A percentile compares a stretch with the other conserved stretches of the same genome.
Conservation (phyloP, 176 grass and related monocot species). For the Musa schizocarpa region DNA sequence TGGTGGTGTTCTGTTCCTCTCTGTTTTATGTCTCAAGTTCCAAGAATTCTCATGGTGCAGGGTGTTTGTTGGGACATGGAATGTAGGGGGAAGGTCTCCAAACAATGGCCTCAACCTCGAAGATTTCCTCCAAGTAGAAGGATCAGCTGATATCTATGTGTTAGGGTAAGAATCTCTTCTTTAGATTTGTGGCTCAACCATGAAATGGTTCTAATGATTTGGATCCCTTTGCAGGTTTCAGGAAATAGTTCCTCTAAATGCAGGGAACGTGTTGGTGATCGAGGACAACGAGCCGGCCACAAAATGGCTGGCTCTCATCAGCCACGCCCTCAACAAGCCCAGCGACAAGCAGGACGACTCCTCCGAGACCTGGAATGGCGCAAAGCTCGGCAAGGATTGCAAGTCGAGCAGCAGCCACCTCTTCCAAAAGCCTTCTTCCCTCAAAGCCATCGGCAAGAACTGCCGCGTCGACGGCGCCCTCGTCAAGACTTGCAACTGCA, state of each 20-base stretch:
- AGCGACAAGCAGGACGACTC: constrained; percentile 29
- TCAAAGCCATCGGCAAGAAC: constrained; percentile 61
- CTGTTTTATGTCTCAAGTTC: neutral
- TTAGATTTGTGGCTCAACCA: too few relatives aligned
- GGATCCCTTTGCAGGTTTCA: constrained; percentile 55
- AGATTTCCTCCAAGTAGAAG: constrained; percentile 82
- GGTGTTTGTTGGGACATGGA: constrained; percentile 96
- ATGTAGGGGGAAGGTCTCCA: constrained; percentile 79
- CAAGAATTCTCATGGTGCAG: constrained; percentile 22
- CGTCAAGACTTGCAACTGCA: constrained; percentile 81
- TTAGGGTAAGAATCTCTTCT: constrained; percentile 44
- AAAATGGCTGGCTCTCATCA: constrained; percentile 74
- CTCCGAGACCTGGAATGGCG: constrained; percentile 11
- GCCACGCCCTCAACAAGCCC: constrained; percentile 69
- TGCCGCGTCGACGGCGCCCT: constrained; percentile 59
- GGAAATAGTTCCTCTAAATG: constrained; percentile 93
- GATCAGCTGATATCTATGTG: constrained; percentile 81
- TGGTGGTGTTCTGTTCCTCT: neutral
- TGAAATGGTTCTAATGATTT: too few relatives aligned
- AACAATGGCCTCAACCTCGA: constrained; percentile 64
- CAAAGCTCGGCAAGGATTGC: neutral
- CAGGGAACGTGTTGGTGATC: constrained; percentile 73
- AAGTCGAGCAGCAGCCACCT: constrained; percentile 33
- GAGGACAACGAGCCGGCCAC: constrained; percentile 92
- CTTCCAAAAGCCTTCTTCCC: constrained; percentile 43